Evolutionary conservation across 2,329 filamentous ascomycete genomes (phyloP), one percentile per base, ranked within the genome.

Genomic region (Apiospora marii): DNA sequence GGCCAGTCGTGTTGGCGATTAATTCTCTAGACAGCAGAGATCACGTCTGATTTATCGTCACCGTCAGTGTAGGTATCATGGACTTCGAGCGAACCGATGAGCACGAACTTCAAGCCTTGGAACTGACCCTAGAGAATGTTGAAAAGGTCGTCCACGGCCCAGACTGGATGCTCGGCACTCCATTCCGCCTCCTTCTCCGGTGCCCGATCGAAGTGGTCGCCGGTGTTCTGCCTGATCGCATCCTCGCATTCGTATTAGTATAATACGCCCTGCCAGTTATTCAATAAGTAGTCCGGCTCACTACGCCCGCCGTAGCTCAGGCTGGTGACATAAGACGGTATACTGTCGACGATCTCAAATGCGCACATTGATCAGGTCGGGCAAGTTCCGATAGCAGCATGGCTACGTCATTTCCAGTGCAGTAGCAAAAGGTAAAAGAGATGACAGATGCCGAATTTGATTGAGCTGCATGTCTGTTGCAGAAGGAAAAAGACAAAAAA

Each of bases 261-360:
- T 1, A 72, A 24, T n/a, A 72, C 27, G n/a, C 67, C 71, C 7
- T 24, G 41, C 37, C 27, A 8, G 22, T 24, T 70, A 46, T 70
- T 68, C 6, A 72, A 68, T 10, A 70, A 37, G 43, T 70, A 49
- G 41, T 30, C 34, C n/a, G 41, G 51, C 6, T 48, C 8, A 2
- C 30, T n/a, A 22, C 49, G 37, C 12, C 67, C 22, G n/a, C 67
- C 53, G 4, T 34, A 48, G 7, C 46, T 70, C 37, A 72, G n/a
- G 22, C 71, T 37, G 44, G 70, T 30, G 43, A 72, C 43, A 13
- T 51, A 44, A 2, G 68, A 22, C 22, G 71, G 68, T 10, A 70
- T 70, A n/a, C 5, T 27, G 37, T 70, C 64, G 41, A 46, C n/a
- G 44, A 51, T 44, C 41, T 69, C 44, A 1, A 27, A 19, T 46